Conservation (phyloP, 78 protist genomes). For the Protostelium mycophagum region DNA sequence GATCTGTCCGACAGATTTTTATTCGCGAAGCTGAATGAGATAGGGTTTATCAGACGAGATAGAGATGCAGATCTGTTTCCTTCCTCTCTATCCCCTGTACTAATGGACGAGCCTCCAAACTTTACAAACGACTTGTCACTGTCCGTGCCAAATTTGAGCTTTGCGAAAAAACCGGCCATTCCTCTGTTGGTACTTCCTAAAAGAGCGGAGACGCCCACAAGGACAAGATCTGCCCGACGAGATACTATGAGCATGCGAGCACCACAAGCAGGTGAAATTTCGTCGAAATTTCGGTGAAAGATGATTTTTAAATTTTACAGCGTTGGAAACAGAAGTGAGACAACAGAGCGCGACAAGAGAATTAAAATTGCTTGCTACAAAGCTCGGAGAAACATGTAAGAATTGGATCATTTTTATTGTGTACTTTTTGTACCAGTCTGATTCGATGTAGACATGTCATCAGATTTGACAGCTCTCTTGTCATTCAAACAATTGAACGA, state of each 20-base stretch:
- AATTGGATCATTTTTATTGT: neutral
- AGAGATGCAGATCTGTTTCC: neutral
- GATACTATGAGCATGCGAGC: neutral
- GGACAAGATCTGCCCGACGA: neutral
- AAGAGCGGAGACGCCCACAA: neutral
- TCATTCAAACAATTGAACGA: conserved; percentile 46
- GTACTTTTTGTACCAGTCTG: neutral
- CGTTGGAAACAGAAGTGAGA: neutral
- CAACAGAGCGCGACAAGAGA: conserved; percentile 28
- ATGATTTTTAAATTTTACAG: no score
- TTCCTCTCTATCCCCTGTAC: neutral
- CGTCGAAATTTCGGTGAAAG: no score
- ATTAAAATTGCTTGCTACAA: conserved; percentile 37
- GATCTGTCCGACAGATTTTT: no score
- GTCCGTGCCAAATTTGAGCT: neutral
- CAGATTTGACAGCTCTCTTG: conserved; percentile 51
- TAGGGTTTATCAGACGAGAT: neutral
- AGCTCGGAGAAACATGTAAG: conserved; percentile 52
- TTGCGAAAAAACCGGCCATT: neutral
- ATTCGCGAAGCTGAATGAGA: neutral
- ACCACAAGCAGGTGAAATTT: no score
- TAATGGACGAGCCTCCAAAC: neutral
- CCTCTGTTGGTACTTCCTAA: neutral
- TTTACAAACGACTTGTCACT: no score
- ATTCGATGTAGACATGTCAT: conserved; percentile 26